A percentile compares a stretch with the other conserved stretches of the same genome.
phyloP scores from a whole-genome alignment of 352 stramenopile species.

The Peronospora destructor region DNA sequence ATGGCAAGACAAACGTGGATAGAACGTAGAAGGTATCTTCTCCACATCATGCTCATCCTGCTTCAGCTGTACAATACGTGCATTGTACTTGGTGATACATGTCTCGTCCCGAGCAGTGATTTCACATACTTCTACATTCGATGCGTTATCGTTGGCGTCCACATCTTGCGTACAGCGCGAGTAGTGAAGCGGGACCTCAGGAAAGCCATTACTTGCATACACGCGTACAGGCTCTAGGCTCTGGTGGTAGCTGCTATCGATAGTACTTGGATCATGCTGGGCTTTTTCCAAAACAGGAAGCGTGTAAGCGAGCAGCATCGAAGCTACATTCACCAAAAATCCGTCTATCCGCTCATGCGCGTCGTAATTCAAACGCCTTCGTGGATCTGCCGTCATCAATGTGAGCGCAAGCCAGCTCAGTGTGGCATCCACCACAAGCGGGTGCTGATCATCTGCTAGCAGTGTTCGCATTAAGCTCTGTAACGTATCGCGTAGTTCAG shows the following conservation, averaged over 20 bases:
- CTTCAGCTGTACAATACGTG: slow-evolving; percentile 6
- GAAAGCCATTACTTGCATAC: slow-evolving; percentile 37
- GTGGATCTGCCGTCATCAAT: slow-evolving; percentile 40
- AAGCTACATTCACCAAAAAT: slow-evolving; percentile 59
- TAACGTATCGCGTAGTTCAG: slow-evolving; percentile 23
- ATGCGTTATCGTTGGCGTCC: slow-evolving; percentile 3
- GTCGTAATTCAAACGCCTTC: slow-evolving; percentile 40
- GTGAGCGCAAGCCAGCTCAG: slow-evolving; percentile 48
- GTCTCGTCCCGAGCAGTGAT: slow-evolving; percentile 25
- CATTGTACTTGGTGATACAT: slow-evolving; percentile 21
- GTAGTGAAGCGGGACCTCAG: slow-evolving; percentile 27
- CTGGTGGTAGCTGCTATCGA: slow-evolving; percentile 56
- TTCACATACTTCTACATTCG: slow-evolving; percentile 13
- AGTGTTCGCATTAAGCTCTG: slow-evolving; percentile 33
- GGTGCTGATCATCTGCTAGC: slow-evolving; percentile 32
- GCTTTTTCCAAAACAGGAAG: slow-evolving; percentile 32
- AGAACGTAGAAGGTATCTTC: slow-evolving; percentile 26
- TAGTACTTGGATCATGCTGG: slow-evolving; percentile 13
- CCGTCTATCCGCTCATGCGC: slow-evolving; percentile 53
- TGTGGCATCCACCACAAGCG: slow-evolving; percentile 51
- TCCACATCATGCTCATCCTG: background rate
- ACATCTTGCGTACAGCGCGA: slow-evolving; percentile 17
- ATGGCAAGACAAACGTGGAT: slow-evolving; percentile 46
- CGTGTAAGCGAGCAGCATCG: slow-evolving; percentile 37
- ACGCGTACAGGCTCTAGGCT: slow-evolving; percentile 39